phyloP scores from a whole-genome alignment of 306 rosid species.

The Vicia faba region DNA sequence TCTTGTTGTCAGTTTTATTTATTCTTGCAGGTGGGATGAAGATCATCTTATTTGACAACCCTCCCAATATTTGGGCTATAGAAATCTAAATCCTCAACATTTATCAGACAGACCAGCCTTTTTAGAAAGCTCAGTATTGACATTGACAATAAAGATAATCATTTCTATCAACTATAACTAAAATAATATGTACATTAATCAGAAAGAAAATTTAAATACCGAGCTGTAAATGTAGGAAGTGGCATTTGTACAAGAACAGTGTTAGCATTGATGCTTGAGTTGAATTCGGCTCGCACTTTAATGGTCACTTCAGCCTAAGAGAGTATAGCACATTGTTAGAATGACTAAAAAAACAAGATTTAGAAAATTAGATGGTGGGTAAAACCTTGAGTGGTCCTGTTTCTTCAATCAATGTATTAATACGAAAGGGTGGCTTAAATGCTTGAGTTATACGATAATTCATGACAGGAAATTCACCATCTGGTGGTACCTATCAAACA shows the following conservation, averaged over 20 bases:
- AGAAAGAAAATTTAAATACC: constrained; percentile 54
- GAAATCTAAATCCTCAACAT: constrained; percentile 2
- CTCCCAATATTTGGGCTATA: constrained; percentile 9
- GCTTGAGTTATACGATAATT: constrained; percentile 88
- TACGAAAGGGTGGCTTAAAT: constrained; percentile 85
- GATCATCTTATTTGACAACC: not conserved
- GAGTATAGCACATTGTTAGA: constrained; percentile 31
- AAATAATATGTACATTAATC: constrained; percentile 20
- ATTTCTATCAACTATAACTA: constrained; percentile 18
- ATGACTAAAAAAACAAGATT: constrained; percentile 24
- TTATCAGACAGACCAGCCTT: constrained; percentile 10
- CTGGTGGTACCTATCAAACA: constrained; percentile 73
- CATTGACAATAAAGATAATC: constrained; percentile 4
- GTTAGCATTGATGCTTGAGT: constrained; percentile 71
- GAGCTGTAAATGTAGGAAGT: constrained; percentile 72
- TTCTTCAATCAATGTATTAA: constrained; percentile 87
- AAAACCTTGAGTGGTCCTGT: constrained; percentile 68
- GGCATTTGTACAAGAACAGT: constrained; percentile 77
- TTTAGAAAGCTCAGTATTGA: constrained; percentile 14
- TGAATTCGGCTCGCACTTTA: constrained; percentile 78
- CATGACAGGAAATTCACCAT: constrained; percentile 97
- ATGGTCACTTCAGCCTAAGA: constrained; percentile 81
- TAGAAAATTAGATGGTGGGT: constrained; percentile 15
- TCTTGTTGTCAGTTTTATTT: not conserved
- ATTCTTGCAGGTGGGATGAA: not conserved